phyloP scores from a whole-genome alignment of 108 stramenopile genomes.

The Heterococcus sp. region DNA sequence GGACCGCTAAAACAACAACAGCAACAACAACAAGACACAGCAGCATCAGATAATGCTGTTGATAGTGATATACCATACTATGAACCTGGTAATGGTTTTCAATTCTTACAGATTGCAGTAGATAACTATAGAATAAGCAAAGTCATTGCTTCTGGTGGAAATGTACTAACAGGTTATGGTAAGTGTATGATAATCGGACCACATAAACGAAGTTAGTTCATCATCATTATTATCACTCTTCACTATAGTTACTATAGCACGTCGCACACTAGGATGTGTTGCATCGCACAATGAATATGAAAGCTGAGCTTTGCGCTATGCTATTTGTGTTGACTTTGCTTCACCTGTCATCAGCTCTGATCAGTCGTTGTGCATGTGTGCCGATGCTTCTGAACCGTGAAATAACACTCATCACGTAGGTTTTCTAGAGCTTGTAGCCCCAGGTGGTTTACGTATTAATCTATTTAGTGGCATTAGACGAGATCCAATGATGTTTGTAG shows the following conservation, averaged over 20 bases:
- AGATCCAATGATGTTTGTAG: conserved; percentile 48
- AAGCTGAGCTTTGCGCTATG: no score
- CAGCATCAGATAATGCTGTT: neutral
- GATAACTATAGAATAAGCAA: conserved; percentile 28
- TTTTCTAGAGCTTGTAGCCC: conserved; percentile 21
- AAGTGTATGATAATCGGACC: no score
- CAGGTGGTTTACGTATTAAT: conserved; percentile 29
- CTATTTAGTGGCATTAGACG: conserved; percentile 28
- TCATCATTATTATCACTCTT: no score
- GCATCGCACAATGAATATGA: no score
- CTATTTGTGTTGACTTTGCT: no score
- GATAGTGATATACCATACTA: conserved; percentile 1
- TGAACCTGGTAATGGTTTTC: conserved; percentile 44
- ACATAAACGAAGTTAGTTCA: no score
- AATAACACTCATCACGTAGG: neutral
- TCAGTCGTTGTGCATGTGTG: no score
- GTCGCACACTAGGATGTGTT: no score
- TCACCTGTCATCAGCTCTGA: no score
- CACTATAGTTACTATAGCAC: no score
- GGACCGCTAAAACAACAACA: neutral
- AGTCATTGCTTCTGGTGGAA: conserved; percentile 25
- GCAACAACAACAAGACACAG: neutral
- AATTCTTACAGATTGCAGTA: conserved; percentile 43
- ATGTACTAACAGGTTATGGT: conserved; percentile 29
- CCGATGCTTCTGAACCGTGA: no score